phyloP scores from a whole-genome alignment of 345 rosid species.

The Clausena lansium region DNA sequence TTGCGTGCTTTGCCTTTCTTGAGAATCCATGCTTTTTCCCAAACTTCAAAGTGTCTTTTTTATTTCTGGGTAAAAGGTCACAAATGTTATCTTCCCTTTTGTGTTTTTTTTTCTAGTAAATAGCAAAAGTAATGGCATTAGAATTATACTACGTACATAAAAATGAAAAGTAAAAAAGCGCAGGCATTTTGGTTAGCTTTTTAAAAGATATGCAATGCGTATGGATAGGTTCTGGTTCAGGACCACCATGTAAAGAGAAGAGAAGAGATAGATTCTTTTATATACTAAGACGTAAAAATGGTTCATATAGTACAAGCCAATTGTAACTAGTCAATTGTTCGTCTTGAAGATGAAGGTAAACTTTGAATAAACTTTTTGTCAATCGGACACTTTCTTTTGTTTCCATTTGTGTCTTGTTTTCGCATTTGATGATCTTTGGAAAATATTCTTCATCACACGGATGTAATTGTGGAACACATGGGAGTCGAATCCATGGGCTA shows the following conservation, averaged over 20 bases:
- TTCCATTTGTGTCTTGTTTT: not conserved
- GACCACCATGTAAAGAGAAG: not conserved
- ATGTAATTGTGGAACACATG: not conserved
- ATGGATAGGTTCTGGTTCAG: not conserved
- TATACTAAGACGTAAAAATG: not conserved
- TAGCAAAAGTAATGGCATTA: not conserved
- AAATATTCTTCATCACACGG: not conserved
- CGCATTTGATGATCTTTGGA: not conserved
- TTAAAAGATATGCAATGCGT: not conserved
- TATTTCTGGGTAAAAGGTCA: not conserved
- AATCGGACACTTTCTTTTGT: not conserved
- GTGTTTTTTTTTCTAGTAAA: not conserved
- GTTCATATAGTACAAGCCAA: not conserved
- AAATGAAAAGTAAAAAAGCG: not conserved
- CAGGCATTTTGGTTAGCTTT: not conserved
- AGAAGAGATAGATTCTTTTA: not conserved
- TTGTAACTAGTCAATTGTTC: conserved; percentile 1
- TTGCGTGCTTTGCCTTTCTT: not conserved
- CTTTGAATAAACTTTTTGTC: conserved; percentile 15
- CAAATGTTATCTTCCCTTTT: not conserved
- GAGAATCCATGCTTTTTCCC: not conserved
- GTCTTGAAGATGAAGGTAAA: not conserved
- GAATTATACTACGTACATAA: too few relatives aligned
- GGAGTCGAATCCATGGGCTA: not conserved
- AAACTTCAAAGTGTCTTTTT: not conserved